Evolutionary conservation across 2,329 filamentous ascomycete species (phyloP), one percentile per base, ranked within the genome.

Genomic region (Talaromyces funiculosus): DNA sequence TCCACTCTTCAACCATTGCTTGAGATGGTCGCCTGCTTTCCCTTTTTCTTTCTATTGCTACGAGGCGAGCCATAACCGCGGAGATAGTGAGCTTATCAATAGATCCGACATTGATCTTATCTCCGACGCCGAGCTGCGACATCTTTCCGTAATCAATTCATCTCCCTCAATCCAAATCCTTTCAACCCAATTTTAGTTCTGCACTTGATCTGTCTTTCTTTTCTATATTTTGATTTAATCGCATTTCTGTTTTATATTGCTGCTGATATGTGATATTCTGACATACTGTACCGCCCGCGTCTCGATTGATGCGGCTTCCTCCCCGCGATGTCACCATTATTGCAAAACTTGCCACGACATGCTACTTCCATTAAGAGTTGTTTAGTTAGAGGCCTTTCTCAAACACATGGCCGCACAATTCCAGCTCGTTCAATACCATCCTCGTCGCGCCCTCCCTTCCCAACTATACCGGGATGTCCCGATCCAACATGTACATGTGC

Each of bases 401-500:
- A 49, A 31, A 49, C 9, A 14, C 31, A 29, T 22, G 16, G 20
- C 14, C 29, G n/a, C 16, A 31, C 22, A 31, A 18, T 31, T 14
- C 24, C 42, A 2, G 26, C 42, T 16, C 53, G 60, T 10, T 45
- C 45, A 22, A 53, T 57, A 38, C 33, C 61, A 38, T 56, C 57
- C 3, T n/a, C 43, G 10, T 37, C 51, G 24, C 16, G 16, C 20
- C 31, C 73, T 18, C 73, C 74, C 0, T 79, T 82, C 53, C 80
- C 81, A 8, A 71, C 81, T 9, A 76, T 77, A 18, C 76, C 80
- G 57, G 69, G 78, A 57, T 96, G 92, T 70, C 92, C 92, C 2
- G 81, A 86, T 37, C 86, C 91, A 64, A 90, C 85, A 64, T 96
- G 92, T 75, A 73, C 81, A 12, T 96, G 91, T 74, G 84, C 86